Conservation (phyloP, 495 filamentous ascomycete genomes). For the Aspergillus carlsbadensis region DNA sequence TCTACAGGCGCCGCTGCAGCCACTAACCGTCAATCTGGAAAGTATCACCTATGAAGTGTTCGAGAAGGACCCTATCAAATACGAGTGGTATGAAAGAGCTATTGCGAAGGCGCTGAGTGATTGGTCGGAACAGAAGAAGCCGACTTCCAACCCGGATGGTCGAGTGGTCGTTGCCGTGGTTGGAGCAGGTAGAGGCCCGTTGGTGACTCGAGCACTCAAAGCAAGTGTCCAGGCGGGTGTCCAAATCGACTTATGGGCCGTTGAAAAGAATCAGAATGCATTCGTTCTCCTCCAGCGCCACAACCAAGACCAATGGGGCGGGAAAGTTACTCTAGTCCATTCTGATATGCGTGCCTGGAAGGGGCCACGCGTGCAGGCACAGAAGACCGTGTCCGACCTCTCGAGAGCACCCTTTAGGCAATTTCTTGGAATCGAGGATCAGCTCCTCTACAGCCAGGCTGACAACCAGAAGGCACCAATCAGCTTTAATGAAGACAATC, state of each 20-base stretch:
- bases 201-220: conserved; percentile 80
- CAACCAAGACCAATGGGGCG: conserved; percentile 74
- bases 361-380: conserved; percentile 48
- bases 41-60: conserved; percentile 98
- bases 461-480: conserved; percentile 16
- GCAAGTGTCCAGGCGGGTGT: conserved; percentile 77
- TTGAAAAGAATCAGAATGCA: conserved; percentile 98
- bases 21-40: conserved; percentile 93
- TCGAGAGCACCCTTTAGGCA: conserved; percentile 27
- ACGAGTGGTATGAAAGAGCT: conserved; percentile 89
- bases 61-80: conserved; percentile 97
- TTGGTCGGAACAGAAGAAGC: conserved; percentile 68
- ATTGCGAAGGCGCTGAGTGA: conserved; percentile 80
- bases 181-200: conserved; percentile 85
- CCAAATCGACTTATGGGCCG: conserved; percentile 78
- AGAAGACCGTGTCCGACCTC: conserved; percentile 8
- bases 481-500: not conserved
- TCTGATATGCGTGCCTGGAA: conserved; percentile 98
- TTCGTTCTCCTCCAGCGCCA: conserved; percentile 87
- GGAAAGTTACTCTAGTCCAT: conserved; percentile 78
- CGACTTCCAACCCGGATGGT: conserved; percentile 64
- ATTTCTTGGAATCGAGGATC: conserved; percentile 34
- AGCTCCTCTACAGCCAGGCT: conserved; percentile 27
- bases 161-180: conserved; percentile 88
- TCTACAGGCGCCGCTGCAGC: conserved; percentile 90